Base-by-base conservation (phyloP, 83 land plant species). In the Diphasiastrum complanatum region DNA sequence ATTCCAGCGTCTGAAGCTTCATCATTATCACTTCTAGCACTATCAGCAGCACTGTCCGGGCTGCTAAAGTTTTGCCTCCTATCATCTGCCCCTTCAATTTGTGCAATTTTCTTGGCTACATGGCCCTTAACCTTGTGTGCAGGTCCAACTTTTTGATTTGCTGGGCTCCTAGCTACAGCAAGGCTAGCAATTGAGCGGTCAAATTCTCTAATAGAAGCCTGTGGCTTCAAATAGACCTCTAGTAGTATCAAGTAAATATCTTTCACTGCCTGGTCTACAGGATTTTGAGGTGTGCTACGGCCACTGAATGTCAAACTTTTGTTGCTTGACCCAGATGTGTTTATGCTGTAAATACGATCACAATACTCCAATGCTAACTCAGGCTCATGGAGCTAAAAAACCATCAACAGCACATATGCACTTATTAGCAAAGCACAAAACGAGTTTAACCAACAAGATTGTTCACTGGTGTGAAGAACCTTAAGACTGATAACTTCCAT, bases 211-310 rank as follows among this genome's bases (percentile, higher is more conserved):
- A 77, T 72, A 25, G 85, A 71, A 57, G 47, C 78, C 50, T 63
- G 36, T 30, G 96, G 96, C 72, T 86, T 81, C 23, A 93, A 78
- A 73, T 93, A 93, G 1, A 89, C 78, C 79, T 93, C 98, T 60
- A 93, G 66, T 47, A 93, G 86, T n/a, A 78, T 89, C 26, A 83
- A 77, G 60, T 89, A 93, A 46, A 93, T 80, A 48, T 85, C 83
- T 23, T 67, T 60, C 50, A 55, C 57, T 61, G 77, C 48, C 68
- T 63, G 90, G 53, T 64, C 65, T 22, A 52, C 56, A 37, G 77
- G 63, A 43, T 65, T 72, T 27, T 72, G 72, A 24, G 35, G 27
- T 11, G 32, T 11, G 24, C 26, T 56, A 51, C 29, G 25, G 19
- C 36, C 31, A 38, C 31, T 47, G 18, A 52, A 35, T 35, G 78